Percentiles rank a stretch among this genome's conserved stretches.
Evolutionary conservation across 371 early-diverging fungal genomes (phyloP).

Genomic region (Phascolomyces articulosus): DNA sequence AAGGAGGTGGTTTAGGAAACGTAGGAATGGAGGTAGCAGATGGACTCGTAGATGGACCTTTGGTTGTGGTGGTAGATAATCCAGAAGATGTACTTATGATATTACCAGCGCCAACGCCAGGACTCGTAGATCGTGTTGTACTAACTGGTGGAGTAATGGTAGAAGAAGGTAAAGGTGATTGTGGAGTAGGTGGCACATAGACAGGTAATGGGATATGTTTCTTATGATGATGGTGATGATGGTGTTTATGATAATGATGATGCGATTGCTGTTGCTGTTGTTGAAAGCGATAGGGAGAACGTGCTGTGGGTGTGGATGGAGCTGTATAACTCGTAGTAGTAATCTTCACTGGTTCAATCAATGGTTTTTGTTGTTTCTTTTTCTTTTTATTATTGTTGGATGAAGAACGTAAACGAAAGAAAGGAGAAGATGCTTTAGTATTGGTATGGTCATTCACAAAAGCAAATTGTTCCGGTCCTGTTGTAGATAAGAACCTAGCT

Average conservation of each 20-base stretch:
- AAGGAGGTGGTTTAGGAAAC: conserved; percentile 9
- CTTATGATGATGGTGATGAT: neutral
- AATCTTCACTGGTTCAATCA: neutral
- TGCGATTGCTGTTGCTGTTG: neutral
- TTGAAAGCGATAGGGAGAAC: neutral
- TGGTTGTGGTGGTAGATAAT: neutral
- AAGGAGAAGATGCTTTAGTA: conserved; percentile 4
- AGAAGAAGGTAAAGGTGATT: neutral
- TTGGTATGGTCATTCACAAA: neutral
- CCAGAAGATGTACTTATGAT: neutral
- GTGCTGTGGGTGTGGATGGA: neutral
- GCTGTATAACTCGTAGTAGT: neutral
- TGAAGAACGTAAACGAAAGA: neutral
- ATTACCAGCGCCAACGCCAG: too few relatives aligned
- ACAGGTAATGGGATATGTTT: conserved; percentile 29
- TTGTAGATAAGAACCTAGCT: conserved; percentile 39
- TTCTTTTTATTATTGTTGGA: conserved; percentile 14
- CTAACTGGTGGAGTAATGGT: neutral
- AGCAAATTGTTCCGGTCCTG: conserved; percentile 29
- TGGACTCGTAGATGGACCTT: neutral
- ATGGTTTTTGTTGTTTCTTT: conserved; percentile 6
- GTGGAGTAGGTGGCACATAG: conserved; percentile 15
- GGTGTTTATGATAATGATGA: neutral
- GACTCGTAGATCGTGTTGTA: too few relatives aligned
- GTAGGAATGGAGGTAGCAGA: neutral